phyloP scores from a whole-genome alignment of 2,329 filamentous ascomycete species.

The Cladosporium sp. region DNA sequence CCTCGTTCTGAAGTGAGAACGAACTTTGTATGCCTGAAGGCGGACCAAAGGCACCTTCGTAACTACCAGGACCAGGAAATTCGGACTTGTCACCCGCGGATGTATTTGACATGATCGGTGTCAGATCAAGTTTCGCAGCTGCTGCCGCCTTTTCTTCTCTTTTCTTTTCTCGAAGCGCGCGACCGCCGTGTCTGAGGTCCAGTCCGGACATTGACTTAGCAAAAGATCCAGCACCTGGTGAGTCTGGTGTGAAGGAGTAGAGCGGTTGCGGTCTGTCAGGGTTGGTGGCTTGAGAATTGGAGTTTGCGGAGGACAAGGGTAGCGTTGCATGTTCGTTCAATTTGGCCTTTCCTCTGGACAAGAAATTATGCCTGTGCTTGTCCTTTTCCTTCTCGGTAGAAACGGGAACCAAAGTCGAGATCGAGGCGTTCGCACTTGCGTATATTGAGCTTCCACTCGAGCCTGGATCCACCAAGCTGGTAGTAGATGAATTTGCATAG shows the following conservation, averaged over 20 bases:
- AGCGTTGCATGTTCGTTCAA: constrained; percentile 64
- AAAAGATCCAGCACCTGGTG: constrained; percentile 67
- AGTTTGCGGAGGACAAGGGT: constrained; percentile 69
- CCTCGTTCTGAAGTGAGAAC: constrained; percentile 22
- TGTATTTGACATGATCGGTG: constrained; percentile 28
- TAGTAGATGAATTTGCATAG: constrained; percentile 64
- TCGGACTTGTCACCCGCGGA: constrained; percentile 20
- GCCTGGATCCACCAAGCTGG: constrained; percentile 60
- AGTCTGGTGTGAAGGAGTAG: constrained; percentile 76
- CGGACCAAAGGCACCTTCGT: constrained; percentile 20
- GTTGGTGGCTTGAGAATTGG: constrained; percentile 72
- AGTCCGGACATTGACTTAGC: constrained; percentile 77
- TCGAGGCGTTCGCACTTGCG: constrained; percentile 69
- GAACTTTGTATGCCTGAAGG: constrained; percentile 26
- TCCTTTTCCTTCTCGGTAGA: constrained; percentile 64
- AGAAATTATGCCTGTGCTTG: constrained; percentile 70
- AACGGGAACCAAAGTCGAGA: constrained; percentile 70
- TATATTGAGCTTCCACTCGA: constrained; percentile 62
- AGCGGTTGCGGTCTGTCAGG: constrained; percentile 70
- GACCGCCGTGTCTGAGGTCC: constrained; percentile 72
- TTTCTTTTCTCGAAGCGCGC: constrained; percentile 71
- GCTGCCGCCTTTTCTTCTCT: constrained; percentile 49
- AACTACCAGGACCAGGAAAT: constrained; percentile 20
- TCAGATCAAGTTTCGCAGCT: constrained; percentile 31
- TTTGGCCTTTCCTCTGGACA: constrained; percentile 76